Evolutionary conservation across 1,139 yeast species (phyloP).

Genomic region (Pneumocystis jirovecii): DNA sequence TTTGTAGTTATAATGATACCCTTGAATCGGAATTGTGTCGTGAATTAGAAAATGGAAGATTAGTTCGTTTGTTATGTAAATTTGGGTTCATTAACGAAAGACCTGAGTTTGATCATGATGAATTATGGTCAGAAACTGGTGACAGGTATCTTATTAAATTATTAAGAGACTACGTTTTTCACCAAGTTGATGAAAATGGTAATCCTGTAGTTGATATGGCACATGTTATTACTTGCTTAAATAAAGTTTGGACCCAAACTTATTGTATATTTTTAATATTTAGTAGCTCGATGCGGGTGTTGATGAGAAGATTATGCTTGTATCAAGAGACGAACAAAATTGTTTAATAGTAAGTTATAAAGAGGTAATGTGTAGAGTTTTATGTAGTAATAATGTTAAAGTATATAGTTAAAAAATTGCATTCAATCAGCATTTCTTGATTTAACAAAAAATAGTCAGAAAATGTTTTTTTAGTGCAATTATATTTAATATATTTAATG

Average conservation of each 20-base stretch:
- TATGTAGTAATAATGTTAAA: constrained; percentile 30
- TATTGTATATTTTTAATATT: background rate
- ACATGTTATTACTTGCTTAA: constrained; percentile 61
- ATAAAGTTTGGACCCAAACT: constrained; percentile 32
- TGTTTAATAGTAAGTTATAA: constrained; percentile 70
- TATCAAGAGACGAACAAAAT: constrained; percentile 67
- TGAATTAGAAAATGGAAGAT: constrained; percentile 78
- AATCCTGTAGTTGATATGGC: constrained; percentile 68
- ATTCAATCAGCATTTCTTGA: constrained; percentile 38
- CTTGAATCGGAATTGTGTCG: constrained; percentile 50
- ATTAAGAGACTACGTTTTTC: constrained; percentile 75
- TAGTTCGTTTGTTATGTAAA: constrained; percentile 69
- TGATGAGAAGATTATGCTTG: constrained; percentile 65
- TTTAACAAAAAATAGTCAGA: background rate
- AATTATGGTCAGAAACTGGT: constrained; percentile 61
- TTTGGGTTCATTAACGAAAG: constrained; percentile 65
- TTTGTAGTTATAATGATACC: constrained; percentile 35
- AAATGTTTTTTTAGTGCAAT: background rate
- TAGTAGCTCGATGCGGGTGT: constrained; percentile 67
- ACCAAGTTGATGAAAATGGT: constrained; percentile 65
- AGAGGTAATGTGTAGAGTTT: constrained; percentile 24
- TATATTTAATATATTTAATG: background rate
- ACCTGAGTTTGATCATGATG: constrained; percentile 46
- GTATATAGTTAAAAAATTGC: constrained; percentile 51
- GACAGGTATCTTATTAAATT: constrained; percentile 59